Conservation (phyloP, 805 yeast genomes). For the Kazachstania bromeliacearum region DNA sequence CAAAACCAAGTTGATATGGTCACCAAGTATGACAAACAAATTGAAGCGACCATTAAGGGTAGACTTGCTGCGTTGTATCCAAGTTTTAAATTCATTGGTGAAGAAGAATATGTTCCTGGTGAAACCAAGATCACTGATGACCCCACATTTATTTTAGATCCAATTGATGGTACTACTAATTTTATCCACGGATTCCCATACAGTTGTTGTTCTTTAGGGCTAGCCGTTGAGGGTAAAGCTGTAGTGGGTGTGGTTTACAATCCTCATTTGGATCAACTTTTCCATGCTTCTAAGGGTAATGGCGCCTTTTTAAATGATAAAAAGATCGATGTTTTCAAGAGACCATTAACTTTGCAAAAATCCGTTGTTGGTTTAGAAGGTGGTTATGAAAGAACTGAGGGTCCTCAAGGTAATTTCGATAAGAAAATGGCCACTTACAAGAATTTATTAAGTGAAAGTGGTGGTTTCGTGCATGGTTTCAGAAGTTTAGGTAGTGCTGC, state of each 20-base stretch:
- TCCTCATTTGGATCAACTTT: constrained; percentile 46
- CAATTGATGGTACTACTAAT: constrained; percentile 59
- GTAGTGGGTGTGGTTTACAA: constrained; percentile 60
- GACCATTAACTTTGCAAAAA: constrained; percentile 38
- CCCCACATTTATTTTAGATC: constrained; percentile 59
- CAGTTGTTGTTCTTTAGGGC: constrained; percentile 53
- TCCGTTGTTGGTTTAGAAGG: constrained; percentile 51
- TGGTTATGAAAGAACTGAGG: constrained; percentile 51
- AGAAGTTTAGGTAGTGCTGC: constrained; percentile 59
- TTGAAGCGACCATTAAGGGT: constrained; percentile 34
- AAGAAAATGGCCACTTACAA: constrained; percentile 41
- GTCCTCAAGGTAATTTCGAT: constrained; percentile 42
- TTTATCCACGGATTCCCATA: constrained; percentile 55
- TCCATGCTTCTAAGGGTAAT: constrained; percentile 44
- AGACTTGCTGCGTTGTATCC: constrained; percentile 36
- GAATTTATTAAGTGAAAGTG: constrained; percentile 37
- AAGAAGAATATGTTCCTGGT: constrained; percentile 47
- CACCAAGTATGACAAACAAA: constrained; percentile 49
- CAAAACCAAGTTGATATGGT: constrained; percentile 54
- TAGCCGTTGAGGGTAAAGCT: constrained; percentile 39
- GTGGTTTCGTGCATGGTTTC: constrained; percentile 53
- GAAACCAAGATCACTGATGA: constrained; percentile 36
- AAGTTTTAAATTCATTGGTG: constrained; percentile 47
- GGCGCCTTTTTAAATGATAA: constrained; percentile 46
- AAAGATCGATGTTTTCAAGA: constrained; percentile 25